A percentile compares a stretch with the other conserved stretches of the same genome.
Evolutionary conservation across 768 basidiomycete genomes (phyloP).

Genomic region (Amanita exitialis): DNA sequence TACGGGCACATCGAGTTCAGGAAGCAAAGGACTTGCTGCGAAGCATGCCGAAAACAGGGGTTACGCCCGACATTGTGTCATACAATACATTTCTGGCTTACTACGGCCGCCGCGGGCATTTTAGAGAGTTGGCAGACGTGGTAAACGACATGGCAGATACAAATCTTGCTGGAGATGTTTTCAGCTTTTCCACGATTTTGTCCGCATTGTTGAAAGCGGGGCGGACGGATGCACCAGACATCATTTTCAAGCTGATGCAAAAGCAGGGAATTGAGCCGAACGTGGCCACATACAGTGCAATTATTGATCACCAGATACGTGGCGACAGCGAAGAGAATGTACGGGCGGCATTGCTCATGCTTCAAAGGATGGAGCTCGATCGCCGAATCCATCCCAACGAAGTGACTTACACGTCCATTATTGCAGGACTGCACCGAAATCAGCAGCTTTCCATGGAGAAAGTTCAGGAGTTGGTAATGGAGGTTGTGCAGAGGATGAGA

Average conservation of each 20-base stretch:
- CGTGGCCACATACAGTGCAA: slow-evolving; percentile 65
- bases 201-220: slow-evolving; percentile 65
- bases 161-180: slow-evolving; percentile 61
- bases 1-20: slow-evolving; percentile 29
- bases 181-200: slow-evolving; percentile 83
- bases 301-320: slow-evolving; percentile 68
- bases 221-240: slow-evolving; percentile 51
- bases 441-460: slow-evolving; percentile 34
- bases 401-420: slow-evolving; percentile 76
- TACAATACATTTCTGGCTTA: slow-evolving; percentile 76
- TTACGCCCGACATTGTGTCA: slow-evolving; percentile 60
- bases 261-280: slow-evolving; percentile 67
- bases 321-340: slow-evolving; percentile 44
- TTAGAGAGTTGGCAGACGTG: slow-evolving; percentile 46
- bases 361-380: slow-evolving; percentile 66
- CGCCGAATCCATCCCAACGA: slow-evolving; percentile 49
- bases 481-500: slow-evolving; percentile 52
- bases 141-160: slow-evolving; percentile 47
- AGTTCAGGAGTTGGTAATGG: slow-evolving; percentile 34
- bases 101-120: slow-evolving; percentile 52
- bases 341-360: slow-evolving; percentile 53
- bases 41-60: slow-evolving; percentile 37
- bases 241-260: slow-evolving; percentile 66
- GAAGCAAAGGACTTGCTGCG: slow-evolving; percentile 33
- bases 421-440: slow-evolving; percentile 62